Conservation (phyloP, 176 grass and related monocot species). For the Metroxylon sagu region DNA sequence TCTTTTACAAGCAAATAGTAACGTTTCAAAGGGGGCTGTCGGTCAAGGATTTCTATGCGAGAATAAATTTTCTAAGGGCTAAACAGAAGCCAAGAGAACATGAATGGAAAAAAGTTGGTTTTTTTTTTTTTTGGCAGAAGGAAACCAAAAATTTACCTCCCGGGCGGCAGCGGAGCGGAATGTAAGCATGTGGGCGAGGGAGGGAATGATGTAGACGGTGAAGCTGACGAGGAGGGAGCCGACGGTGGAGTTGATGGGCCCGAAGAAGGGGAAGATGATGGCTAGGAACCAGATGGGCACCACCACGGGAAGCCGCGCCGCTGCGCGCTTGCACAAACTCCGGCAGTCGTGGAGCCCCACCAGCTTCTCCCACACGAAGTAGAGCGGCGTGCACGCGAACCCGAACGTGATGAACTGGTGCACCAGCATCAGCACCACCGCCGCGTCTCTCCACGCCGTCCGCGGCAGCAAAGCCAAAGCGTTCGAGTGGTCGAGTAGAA, state of each 20-base stretch:
- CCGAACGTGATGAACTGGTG: slow-evolving; percentile 94
- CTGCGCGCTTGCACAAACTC: slow-evolving; percentile 26
- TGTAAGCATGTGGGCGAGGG: slow-evolving; percentile 40
- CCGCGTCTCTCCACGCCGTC: slow-evolving; percentile 35
- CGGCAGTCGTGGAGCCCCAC: slow-evolving; percentile 42
- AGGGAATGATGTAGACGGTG: slow-evolving; percentile 56
- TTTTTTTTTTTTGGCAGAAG: too few relatives aligned
- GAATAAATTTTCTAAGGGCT: too few relatives aligned
- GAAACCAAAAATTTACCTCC: slow-evolving; percentile 3
- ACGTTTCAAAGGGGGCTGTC: too few relatives aligned
- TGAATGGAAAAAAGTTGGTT: too few relatives aligned
- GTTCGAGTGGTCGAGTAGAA: slow-evolving; percentile 21
- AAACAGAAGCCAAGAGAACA: too few relatives aligned
- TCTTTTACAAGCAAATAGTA: too few relatives aligned
- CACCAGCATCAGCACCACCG: slow-evolving; percentile 66
- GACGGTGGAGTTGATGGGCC: slow-evolving; percentile 55
- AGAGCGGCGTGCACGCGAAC: slow-evolving; percentile 78
- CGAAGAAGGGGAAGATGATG: slow-evolving; percentile 58
- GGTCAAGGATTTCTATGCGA: too few relatives aligned
- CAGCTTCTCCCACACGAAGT: slow-evolving; percentile 88
- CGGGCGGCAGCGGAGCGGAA: slow-evolving; percentile 37
- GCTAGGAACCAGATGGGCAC: slow-evolving; percentile 54
- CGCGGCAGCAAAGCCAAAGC: slow-evolving; percentile 25
- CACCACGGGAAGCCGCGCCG: slow-evolving; percentile 34
- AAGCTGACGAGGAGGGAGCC: slow-evolving; percentile 57